A percentile compares a stretch with the other conserved stretches of the same genome.
Conservation (phyloP, 2,329 filamentous ascomycete species). For the Colletotrichum sp. region DNA sequence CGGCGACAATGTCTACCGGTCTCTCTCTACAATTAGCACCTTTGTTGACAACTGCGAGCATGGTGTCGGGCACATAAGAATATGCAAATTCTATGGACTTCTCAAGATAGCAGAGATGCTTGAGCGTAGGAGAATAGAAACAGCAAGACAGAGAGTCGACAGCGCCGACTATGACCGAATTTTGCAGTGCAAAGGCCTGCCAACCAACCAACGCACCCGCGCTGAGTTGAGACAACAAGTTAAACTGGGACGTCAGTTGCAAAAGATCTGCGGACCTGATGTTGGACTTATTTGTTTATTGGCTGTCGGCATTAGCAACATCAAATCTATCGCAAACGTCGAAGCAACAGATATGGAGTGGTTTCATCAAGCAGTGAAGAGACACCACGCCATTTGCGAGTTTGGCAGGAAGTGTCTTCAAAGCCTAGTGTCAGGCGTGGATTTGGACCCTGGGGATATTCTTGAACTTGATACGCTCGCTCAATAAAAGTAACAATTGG, state of each 20-base stretch:
- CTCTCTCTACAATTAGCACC: neutral
- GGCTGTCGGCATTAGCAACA: neutral
- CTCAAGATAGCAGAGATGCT: neutral
- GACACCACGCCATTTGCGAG: neutral
- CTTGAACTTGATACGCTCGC: neutral
- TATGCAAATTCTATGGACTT: neutral
- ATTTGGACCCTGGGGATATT: neutral
- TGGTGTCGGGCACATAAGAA: neutral
- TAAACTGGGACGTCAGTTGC: neutral
- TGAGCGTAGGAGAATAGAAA: neutral
- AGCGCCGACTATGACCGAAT: neutral
- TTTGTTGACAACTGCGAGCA: neutral
- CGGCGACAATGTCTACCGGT: neutral
- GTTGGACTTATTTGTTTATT: neutral
- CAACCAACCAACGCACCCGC: neutral
- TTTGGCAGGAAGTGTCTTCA: neutral
- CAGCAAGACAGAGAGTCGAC: neutral
- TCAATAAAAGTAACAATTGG: neutral
- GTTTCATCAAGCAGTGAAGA: neutral
- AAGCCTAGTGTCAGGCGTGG: neutral
- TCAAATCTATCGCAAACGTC: neutral
- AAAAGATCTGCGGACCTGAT: neutral
- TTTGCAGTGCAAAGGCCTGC: neutral
- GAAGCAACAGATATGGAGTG: neutral
- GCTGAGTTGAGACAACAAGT: neutral